Conservation (phyloP, 1,139 yeast species). For the Zygoascus sp. region DNA sequence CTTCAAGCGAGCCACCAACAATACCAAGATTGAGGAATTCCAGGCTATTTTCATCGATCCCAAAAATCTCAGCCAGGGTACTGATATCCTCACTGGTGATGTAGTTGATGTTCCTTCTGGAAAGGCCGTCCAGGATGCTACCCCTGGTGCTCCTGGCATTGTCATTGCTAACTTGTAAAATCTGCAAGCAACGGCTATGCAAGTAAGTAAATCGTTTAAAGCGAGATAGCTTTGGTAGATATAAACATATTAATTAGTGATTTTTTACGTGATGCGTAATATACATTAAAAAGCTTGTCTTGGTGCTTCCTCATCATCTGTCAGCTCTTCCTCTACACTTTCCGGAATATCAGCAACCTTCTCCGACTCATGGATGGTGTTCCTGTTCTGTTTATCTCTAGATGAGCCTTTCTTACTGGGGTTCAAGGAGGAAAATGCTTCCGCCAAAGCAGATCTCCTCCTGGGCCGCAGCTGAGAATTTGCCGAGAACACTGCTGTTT, state of each 20-base stretch:
- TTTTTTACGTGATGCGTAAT: neutral
- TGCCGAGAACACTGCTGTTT: slow-evolving; percentile 22
- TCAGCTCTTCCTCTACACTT: slow-evolving; percentile 6
- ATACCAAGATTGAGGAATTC: slow-evolving; percentile 53
- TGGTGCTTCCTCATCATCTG: neutral
- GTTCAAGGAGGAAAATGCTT: slow-evolving; percentile 8
- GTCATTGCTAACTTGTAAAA: slow-evolving; percentile 51
- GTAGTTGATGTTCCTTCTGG: slow-evolving; percentile 61
- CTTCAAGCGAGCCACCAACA: slow-evolving; percentile 63
- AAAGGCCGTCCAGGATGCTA: slow-evolving; percentile 74
- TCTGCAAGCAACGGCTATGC: neutral
- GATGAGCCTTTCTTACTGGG: neutral
- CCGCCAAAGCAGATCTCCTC: slow-evolving; percentile 10
- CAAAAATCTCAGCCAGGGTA: slow-evolving; percentile 58
- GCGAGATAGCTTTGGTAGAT: neutral
- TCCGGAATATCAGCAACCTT: slow-evolving; percentile 11
- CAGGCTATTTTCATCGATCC: slow-evolving; percentile 53
- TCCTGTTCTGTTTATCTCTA: neutral
- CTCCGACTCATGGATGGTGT: neutral
- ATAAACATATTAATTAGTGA: neutral
- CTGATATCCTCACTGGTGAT: slow-evolving; percentile 63
- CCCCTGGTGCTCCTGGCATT: slow-evolving; percentile 93
- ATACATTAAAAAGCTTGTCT: neutral
- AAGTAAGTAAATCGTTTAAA: neutral
- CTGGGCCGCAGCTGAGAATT: slow-evolving; percentile 1